Base-by-base conservation (phyloP, 75 land plant species). In the Sequoia sempervirens region DNA sequence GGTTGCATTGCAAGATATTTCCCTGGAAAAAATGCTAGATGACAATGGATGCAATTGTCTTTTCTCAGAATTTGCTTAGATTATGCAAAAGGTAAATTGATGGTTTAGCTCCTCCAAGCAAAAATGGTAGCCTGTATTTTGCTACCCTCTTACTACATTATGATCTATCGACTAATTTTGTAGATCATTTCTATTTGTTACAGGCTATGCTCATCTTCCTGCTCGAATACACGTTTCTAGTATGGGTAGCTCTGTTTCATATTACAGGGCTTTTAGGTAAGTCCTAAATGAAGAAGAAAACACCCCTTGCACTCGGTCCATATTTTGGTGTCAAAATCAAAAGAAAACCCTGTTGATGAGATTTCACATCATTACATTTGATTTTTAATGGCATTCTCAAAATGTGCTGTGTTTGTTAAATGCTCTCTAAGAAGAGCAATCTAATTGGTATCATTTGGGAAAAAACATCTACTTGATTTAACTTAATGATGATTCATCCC, bases 191-290 rank as follows among this genome's bases (percentile, higher is more conserved):
- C 32, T 3, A 75, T 9, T 45, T 73, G 46, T n/a, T 81, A 52
- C 89, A 95, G 96, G 96, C 23, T 90, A 89, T 85, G 85, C 91
- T 20, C 90, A 88, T 82, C 89, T 95, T 75, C 96, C 92, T 15
- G 89, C 89, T 14, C 96, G 98, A 7, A 87, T 93, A 15, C 92
- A 96, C 81, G 45, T 88, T 75, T 95, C 97, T n/a, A 96, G 96
- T 92, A 96, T 91, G 90, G 93, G 97, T 7, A 89, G 96, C 50
- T 90, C 96, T 1, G 90, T 90, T 6, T 82, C 98, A 1, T 96
- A 95, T 72, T 95, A 96, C 56, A 93, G 87, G 81, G 98, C 98
- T 36, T 96, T 93, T 1, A 94, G 98, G 98, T 94, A 95, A 75
- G 98, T 96, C 13, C 61, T 94, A 75, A 89, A 93, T 43, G 92